Base-by-base conservation (phyloP, 2,329 filamentous ascomycete genomes). In the Colletotrichum sp. region DNA sequence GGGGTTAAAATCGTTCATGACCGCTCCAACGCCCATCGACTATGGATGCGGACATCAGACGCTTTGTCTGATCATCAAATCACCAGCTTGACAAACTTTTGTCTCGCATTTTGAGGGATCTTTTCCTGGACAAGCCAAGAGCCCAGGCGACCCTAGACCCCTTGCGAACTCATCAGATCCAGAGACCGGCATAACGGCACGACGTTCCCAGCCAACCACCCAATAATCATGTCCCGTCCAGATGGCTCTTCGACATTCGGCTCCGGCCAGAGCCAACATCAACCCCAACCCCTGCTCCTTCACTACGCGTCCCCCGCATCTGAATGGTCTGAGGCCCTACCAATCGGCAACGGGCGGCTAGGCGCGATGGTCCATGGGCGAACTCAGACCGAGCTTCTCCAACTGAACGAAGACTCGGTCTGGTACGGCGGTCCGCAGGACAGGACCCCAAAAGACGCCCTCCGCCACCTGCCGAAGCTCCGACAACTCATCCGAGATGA, bases 371-470 rank as follows among this genome's bases (percentile, higher is more conserved):
- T 88, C 36, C 84, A 86, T 77, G 87, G 87, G 28, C 76, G 75
- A 66, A 75, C 76, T 10, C 36, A 57, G 10, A 77, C 81, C 5
- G 87, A 89, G 75, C 79, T 84, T 24, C 80, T 88, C 22, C 82
- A 83, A 36, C 79, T 89, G n/a, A 89, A 88, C 71, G 87, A 89
- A 77, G 86, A 88, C 75, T 87, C 86, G 10, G 82, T 86, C 22
- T 88, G 85, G 85, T 86, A 83, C 75, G 86, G 86, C 68, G 84
- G 83, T 8, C 81, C 82, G 8, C 84, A 86, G 75, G 79, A 86
- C 68, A 85, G 86, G 26, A 83, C 84, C 22, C 85, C 85, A 26
- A 81, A 81, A 64, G 81, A 82, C 55, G 82, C 84, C 8, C 68
- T 80, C 28, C 74, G 79, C 65, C 82, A 85, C 70, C 80, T 88